Evolutionary conservation across 768 basidiomycete genomes (phyloP).

Genomic region (Krasilnikovozyma curviuscula): DNA sequence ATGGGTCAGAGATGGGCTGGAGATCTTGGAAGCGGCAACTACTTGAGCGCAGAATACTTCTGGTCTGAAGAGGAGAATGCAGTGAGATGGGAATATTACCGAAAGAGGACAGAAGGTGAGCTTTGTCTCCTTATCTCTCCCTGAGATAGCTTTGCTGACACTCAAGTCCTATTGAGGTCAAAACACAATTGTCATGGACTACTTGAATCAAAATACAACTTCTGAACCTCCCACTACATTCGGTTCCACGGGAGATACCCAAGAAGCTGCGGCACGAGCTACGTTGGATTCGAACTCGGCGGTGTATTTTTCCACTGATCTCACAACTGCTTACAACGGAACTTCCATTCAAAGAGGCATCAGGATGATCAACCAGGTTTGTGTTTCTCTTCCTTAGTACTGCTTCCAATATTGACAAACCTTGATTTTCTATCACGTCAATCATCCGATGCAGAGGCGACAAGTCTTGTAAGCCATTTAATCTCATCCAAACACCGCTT

Average conservation of each 20-base stretch:
- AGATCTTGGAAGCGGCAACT: constrained; percentile 77
- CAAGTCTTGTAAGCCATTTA: no score
- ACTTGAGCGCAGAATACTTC: constrained; percentile 61
- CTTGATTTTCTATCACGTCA: no score
- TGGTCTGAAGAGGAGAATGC: constrained; percentile 47
- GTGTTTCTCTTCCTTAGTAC: no score
- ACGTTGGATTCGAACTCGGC: constrained; percentile 44
- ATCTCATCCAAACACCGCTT: no score
- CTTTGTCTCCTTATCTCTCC: no score
- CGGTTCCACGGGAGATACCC: constrained; percentile 38
- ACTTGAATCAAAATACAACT: constrained; percentile 56
- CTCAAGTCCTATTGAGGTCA: no score
- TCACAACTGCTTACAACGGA: constrained; percentile 43
- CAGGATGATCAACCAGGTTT: constrained; percentile 56
- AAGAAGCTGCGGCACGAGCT: constrained; percentile 70
- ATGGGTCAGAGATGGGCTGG: constrained; percentile 87
- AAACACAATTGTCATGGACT: constrained; percentile 67
- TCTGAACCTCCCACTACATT: constrained; percentile 40
- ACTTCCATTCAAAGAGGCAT: constrained; percentile 66
- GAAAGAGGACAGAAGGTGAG: constrained; percentile 88
- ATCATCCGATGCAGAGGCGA: no score
- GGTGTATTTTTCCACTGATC: constrained; percentile 64
- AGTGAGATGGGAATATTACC: constrained; percentile 74
- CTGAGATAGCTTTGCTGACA: no score
- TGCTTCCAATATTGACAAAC: no score